These are phyloP conservation scores for Fusarium austroafricanum DNA, from an alignment of 2,329 filamentous ascomycete species.

Conservation along the genomic window DNA sequence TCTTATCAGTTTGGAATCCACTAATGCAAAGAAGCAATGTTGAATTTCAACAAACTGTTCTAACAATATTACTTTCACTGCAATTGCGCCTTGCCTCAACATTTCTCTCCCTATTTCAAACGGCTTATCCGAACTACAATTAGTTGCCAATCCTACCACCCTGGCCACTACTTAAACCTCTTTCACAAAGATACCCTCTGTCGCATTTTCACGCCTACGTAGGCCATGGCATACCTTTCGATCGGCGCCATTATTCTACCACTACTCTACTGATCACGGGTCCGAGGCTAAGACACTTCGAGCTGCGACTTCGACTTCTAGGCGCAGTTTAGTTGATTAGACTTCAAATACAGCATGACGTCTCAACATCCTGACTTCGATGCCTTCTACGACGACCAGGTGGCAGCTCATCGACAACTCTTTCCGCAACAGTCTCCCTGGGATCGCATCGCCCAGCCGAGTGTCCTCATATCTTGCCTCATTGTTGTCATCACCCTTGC, in stretches of 20 bases:
- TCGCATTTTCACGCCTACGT: conserved; percentile 17
- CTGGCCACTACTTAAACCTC: background rate
- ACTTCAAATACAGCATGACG: conserved; percentile 48
- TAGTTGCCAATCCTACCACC: background rate
- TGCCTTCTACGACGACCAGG: conserved; percentile 52
- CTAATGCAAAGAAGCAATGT: conserved; percentile 21
- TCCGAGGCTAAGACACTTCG: conserved; percentile 38
- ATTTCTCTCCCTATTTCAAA: background rate
- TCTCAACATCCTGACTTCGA: conserved; percentile 49
- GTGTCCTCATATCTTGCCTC: conserved; percentile 51
- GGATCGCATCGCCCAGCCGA: conserved; percentile 52
- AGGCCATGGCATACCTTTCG: conserved; percentile 44
- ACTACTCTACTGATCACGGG: conserved; percentile 45
- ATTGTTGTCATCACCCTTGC: conserved; percentile 50
- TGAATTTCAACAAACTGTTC: conserved; percentile 30
- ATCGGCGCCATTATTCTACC: conserved; percentile 38
- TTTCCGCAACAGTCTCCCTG: conserved; percentile 44
- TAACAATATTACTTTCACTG: conserved; percentile 8
- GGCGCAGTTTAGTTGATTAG: conserved; percentile 7
- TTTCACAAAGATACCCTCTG: background rate
- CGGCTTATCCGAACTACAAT: background rate
- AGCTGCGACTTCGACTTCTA: conserved; percentile 27
- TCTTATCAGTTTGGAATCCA: conserved; percentile 30
- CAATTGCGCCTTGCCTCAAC: background rate
- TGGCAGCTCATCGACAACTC: conserved; percentile 49